Evolutionary conservation across 2,329 filamentous ascomycete genomes (phyloP).

Genomic region (Trichophyton equinum): DNA sequence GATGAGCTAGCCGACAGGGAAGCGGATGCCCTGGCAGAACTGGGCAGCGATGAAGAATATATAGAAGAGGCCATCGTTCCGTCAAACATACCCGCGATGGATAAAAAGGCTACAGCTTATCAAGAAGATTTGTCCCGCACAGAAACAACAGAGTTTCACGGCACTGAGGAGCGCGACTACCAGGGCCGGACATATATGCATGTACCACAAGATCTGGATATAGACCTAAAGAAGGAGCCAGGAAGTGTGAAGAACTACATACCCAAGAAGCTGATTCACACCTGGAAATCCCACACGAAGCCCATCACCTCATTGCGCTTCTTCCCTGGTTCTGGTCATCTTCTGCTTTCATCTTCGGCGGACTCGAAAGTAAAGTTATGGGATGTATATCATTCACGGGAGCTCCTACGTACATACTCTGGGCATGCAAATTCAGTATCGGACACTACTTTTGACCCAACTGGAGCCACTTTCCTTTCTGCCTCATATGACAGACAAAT

Average conservation of each 20-base stretch:
- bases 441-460: constrained; percentile 73
- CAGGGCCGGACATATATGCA: constrained; percentile 97
- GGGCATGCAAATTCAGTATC: constrained; percentile 85
- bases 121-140: constrained; percentile 45
- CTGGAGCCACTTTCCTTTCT: constrained; percentile 76
- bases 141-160: constrained; percentile 82
- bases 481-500: constrained; percentile 90
- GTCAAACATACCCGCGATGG: constrained; percentile 36
- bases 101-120: constrained; percentile 41
- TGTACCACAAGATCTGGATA: constrained; percentile 75
- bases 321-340: constrained; percentile 75
- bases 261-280: constrained; percentile 85
- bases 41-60: constrained; percentile 68
- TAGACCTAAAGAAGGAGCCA: constrained; percentile 69
- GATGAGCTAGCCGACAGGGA: constrained; percentile 58
- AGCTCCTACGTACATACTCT: constrained; percentile 79
- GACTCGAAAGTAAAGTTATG: constrained; percentile 87
- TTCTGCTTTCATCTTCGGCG: constrained; percentile 78
- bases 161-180: constrained; percentile 74
- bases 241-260: constrained; percentile 80
- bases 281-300: constrained; percentile 75
- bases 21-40: constrained; percentile 55
- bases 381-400: constrained; percentile 82
- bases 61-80: constrained; percentile 59
- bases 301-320: constrained; percentile 81